phyloP scores from a whole-genome alignment of 352 stramenopile genomes.

The Nothophytophthora sp. region DNA sequence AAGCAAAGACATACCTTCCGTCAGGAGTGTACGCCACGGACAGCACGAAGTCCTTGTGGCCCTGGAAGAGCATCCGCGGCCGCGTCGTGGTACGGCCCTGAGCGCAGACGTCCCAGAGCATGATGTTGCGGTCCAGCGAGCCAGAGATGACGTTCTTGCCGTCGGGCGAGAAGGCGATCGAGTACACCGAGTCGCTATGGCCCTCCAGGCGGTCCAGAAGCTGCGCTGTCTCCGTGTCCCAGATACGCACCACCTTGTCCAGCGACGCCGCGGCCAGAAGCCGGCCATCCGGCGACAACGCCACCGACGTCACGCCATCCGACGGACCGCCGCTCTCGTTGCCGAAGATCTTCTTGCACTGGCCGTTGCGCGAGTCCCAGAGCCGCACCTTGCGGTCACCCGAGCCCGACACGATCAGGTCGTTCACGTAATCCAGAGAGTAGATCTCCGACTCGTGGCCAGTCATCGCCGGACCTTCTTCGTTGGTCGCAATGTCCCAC shows the following conservation, averaged over 20 bases:
- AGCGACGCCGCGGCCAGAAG: constrained; percentile 77
- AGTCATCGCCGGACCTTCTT: constrained; percentile 80
- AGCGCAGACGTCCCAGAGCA: constrained; percentile 84
- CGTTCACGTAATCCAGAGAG: constrained; percentile 84
- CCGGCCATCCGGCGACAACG: constrained; percentile 74
- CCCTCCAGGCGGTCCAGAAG: constrained; percentile 81
- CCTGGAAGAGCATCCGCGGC: constrained; percentile 87
- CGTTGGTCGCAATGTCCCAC: constrained; percentile 87
- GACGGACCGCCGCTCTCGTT: constrained; percentile 78
- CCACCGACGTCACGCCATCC: constrained; percentile 83
- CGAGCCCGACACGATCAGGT: constrained; percentile 87
- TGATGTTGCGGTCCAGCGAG: constrained; percentile 85
- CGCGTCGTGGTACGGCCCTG: constrained; percentile 79
- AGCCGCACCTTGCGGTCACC: constrained; percentile 83
- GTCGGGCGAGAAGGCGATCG: constrained; percentile 85
- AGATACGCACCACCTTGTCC: constrained; percentile 88
- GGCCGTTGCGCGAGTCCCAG: constrained; percentile 78
- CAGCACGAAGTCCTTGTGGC: constrained; percentile 88
- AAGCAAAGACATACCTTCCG: constrained; percentile 73
- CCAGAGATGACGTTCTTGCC: constrained; percentile 89
- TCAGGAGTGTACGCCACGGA: constrained; percentile 86
- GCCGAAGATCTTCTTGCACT: constrained; percentile 87
- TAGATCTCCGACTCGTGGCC: constrained; percentile 89
- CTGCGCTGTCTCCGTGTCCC: constrained; percentile 82
- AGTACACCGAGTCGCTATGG: constrained; percentile 89